Evolutionary conservation across 768 basidiomycete genomes (phyloP).

Genomic region (Baorangia bicolor): DNA sequence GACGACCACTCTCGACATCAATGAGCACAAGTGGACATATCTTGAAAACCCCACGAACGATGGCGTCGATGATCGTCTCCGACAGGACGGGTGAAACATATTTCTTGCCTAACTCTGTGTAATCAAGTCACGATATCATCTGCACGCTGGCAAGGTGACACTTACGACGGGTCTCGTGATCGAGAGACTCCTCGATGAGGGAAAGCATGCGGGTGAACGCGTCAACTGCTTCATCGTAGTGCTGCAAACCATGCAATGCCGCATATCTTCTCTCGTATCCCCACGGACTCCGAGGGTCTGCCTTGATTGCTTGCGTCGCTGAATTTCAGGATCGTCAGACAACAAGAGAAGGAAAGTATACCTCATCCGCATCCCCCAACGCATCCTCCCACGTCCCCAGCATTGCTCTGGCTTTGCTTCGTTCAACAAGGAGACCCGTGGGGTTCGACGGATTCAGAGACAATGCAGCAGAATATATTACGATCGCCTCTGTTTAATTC

Average conservation of each 20-base stretch:
- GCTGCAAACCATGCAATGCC: not conserved
- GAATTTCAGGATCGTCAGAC: not conserved
- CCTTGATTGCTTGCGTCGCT: not conserved
- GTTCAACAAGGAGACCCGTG: conserved; percentile 1
- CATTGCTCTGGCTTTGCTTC: conserved; percentile 1
- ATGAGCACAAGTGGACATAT: too few species aligned
- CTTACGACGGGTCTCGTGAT: not conserved
- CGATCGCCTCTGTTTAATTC: not conserved
- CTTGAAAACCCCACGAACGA: too few species aligned
- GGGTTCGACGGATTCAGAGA: not conserved
- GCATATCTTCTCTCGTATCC: conserved; percentile 4
- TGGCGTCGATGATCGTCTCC: not conserved
- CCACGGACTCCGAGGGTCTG: not conserved
- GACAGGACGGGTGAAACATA: not conserved
- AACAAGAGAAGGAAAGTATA: not conserved
- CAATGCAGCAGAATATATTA: conserved; percentile 2
- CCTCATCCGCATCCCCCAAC: conserved; percentile 14
- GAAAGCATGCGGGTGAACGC: not conserved
- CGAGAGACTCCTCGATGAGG: not conserved
- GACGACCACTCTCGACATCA: too few species aligned
- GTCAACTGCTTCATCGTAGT: not conserved
- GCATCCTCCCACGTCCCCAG: conserved; percentile 3
- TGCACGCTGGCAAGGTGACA: not conserved
- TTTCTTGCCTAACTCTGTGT: not conserved
- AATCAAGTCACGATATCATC: not conserved